Conservation (phyloP, 1,284 basidiomycete genomes). For the Fistulinella staudtii region DNA sequence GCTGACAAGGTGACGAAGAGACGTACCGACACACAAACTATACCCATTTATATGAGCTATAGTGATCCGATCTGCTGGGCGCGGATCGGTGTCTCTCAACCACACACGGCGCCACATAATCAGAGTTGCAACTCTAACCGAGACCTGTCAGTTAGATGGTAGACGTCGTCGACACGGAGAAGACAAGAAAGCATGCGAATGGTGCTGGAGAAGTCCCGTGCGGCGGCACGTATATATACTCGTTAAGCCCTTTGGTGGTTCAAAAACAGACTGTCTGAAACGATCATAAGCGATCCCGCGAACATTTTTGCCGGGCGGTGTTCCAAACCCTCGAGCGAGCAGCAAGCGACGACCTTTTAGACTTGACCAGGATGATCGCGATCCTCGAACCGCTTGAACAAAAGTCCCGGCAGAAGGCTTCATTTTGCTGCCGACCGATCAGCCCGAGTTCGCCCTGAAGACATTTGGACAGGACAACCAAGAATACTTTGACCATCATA, state of each 20-base stretch:
- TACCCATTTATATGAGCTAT: neutral
- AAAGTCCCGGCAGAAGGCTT: conserved; percentile 12
- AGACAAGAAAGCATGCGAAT: neutral
- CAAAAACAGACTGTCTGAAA: conserved; percentile 2
- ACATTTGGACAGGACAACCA: neutral
- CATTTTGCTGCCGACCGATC: conserved; percentile 27
- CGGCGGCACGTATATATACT: neutral
- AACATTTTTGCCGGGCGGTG: conserved; percentile 30
- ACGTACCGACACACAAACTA: conserved; percentile 3
- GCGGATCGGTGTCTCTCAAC: conserved; percentile 3
- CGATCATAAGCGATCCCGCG: conserved; percentile 30
- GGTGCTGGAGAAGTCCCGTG: conserved; percentile 1
- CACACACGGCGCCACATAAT: conserved; percentile 10
- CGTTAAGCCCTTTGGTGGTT: neutral
- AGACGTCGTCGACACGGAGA: neutral
- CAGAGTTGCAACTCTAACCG: conserved; percentile 9
- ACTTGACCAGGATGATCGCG: conserved; percentile 25
- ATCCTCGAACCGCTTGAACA: conserved; percentile 30
- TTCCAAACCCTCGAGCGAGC: conserved; percentile 14
- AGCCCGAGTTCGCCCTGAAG: conserved; percentile 3
- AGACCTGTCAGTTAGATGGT: conserved; percentile 9
- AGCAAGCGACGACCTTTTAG: conserved; percentile 31
- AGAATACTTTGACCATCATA: conserved; percentile 3
- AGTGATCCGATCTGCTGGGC: neutral
- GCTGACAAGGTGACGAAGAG: neutral